Evolutionary conservation across 2,329 filamentous ascomycete genomes (phyloP), one percentile per base, ranked within the genome.

Genomic region (Ceratocystis lukuohia): DNA sequence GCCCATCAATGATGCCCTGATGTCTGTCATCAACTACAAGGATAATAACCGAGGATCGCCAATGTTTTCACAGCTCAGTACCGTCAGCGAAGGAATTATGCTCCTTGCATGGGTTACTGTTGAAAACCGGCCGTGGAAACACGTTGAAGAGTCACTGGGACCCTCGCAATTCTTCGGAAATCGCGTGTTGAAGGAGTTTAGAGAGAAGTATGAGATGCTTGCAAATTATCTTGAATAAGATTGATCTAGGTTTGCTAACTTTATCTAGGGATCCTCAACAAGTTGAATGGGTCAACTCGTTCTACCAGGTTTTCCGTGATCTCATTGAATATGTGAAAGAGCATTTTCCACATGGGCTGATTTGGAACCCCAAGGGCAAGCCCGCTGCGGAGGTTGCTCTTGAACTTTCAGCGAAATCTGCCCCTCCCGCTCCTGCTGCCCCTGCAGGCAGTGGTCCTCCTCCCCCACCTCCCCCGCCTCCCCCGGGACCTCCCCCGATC

Each of bases 131-230:
- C 94, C 94, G 1, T 86, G 84, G 70, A 92, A 94, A 73, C 89
- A 92, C 72, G 88, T 97, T 61, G 87, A 87, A 61, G 92, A 96
- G 71, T 87, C 87, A 68, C 80, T 96, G 22, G 86, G 87, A 37
- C 88, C 91, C 63, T 90, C 92, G 50, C 88, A 97, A 74, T 96
- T 96, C 78, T 96, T 90, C 72, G 94, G 94, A 44, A 97, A 99
- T 79, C 86, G 92, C 71, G 89, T 99, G 46, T 79, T 97, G 71
- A 96, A 91, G 77, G 88, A 95, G 71, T 87, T 88, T 76, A 96
- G 95, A 77, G 92, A 84, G 64, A 84, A 82, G 79, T 80, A 71
- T 45, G 75, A 65, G 8, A 2, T 10, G 41, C 30, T n/a, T 15
- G 37, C 37, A 41, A 41, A 41, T 12, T 41, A 12, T 41, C 37